Conservation (phyloP, 495 filamentous ascomycete species). For the Poronia punctata region DNA sequence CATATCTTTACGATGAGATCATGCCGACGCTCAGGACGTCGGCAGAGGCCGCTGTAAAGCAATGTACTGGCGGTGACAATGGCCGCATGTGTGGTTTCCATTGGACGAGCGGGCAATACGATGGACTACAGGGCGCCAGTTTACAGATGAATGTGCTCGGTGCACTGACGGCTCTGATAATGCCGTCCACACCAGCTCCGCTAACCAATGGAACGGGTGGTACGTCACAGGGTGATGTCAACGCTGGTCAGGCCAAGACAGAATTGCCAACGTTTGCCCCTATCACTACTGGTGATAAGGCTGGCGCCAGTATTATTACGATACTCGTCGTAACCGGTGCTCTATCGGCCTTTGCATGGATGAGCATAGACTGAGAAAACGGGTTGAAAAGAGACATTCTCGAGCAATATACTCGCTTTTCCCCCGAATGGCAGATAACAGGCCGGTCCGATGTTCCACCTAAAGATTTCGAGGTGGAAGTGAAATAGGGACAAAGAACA, state of each 20-base stretch:
- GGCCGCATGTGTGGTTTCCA: constrained; percentile 51
- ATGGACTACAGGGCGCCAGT: constrained; percentile 42
- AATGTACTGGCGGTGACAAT: constrained; percentile 48
- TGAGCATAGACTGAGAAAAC: constrained; percentile 35
- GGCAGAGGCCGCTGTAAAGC: constrained; percentile 50
- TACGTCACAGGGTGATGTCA: constrained; percentile 57
- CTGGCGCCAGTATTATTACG: constrained; percentile 61
- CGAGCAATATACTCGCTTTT: too few species aligned
- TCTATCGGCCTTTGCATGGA: constrained; percentile 39
- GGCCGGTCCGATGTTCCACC: too few species aligned
- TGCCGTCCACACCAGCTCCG: constrained; percentile 28
- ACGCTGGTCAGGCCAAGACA: constrained; percentile 38
- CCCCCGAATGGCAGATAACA: too few species aligned
- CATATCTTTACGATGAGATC: constrained; percentile 34
- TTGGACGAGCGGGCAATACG: constrained; percentile 50
- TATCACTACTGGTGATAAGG: constrained; percentile 54
- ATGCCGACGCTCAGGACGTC: constrained; percentile 43
- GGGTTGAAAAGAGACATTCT: too few species aligned
- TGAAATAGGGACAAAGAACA: too few species aligned
- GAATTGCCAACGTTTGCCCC: constrained; percentile 16
- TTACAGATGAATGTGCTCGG: constrained; percentile 46
- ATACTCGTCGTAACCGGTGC: constrained; percentile 33
- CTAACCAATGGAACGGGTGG: constrained; percentile 53
- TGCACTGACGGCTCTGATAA: constrained; percentile 22
- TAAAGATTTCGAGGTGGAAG: too few species aligned